Base-by-base conservation (phyloP, 75 land plant species). In the Azolla pinnata region DNA sequence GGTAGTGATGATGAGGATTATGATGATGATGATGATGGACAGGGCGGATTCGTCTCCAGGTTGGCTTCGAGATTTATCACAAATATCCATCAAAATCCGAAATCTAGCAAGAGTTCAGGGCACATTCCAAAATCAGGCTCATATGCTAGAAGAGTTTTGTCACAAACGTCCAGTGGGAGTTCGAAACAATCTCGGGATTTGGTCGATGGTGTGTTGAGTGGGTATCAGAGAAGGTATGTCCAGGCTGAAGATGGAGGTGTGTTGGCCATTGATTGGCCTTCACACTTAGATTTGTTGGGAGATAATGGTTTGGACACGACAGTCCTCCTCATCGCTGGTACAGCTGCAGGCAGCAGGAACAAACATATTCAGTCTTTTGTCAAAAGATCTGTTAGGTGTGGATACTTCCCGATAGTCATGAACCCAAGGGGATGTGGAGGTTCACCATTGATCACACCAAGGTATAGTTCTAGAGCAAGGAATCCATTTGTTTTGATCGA, bases 391-490 rank as follows among this genome's bases (percentile, higher is more conserved):
- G 45, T 86, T 19, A 44, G 45, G 19, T 52, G 62, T 38, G 99
- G 99, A 18, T 75, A 48, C 29, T 95, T 95, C 54, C 97, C 99
- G 1, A 61, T 95, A 31, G 88, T 95, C 2, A 68, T 95, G 79
- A 95, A 95, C 71, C 99, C 99, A 2, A 73, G 99, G 28, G 99
- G 99, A 2, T 95, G 88, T 64, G 99, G 82, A 45, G 80, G 87
- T 9, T 95, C 99, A 0, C 97, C 97, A 2, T 53, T 95, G 38
- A 90, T 88, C 17, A 83, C 97, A 1, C 70, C 99, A 31, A 69
- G 99, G 99, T 87, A 65, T 53, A 55, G n/a, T 0, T 28, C 10
- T 18, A 8, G 7, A 3, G 18, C 51, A 48, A 48, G 51, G 9
- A 48, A 17, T 48, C 21, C 21, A 8, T 8, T 12, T 35, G 40